phyloP scores from a whole-genome alignment of 2,329 filamentous ascomycete species.

The Rhinocladiella similis region DNA sequence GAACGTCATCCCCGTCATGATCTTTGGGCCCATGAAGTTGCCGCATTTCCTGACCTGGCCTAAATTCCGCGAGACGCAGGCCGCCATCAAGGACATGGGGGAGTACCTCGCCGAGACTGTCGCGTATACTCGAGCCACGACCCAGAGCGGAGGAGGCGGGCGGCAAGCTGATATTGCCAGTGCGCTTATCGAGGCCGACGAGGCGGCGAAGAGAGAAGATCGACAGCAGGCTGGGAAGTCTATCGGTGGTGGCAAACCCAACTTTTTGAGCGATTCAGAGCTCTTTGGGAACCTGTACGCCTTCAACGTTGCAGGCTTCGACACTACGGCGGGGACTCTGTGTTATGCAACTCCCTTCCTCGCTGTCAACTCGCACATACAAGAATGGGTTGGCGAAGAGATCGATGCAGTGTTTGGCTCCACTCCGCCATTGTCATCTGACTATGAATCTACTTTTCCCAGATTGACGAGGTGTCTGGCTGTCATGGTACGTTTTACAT shows the following conservation, averaged over 20 bases:
- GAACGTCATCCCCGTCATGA: neutral
- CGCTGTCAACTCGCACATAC: conserved; percentile 13
- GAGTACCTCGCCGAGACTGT: too few relatives aligned
- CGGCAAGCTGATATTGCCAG: too few relatives aligned
- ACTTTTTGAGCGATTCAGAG: conserved; percentile 37
- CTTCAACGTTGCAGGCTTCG: conserved; percentile 47
- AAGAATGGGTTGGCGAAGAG: conserved; percentile 31
- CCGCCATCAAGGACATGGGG: too few relatives aligned
- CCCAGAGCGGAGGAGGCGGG: too few relatives aligned
- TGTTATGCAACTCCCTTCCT: conserved; percentile 11
- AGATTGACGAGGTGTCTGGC: too few relatives aligned
- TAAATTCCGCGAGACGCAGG: too few relatives aligned
- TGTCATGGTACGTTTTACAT: neutral
- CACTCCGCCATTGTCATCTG: conserved; percentile 2
- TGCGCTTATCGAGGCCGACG: conserved; percentile 5
- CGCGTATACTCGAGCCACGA: too few relatives aligned
- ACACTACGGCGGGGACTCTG: conserved; percentile 37
- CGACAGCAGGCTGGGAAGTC: conserved; percentile 10
- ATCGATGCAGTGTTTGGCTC: conserved; percentile 33
- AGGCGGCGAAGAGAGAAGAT: conserved; percentile 5
- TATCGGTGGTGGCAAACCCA: neutral
- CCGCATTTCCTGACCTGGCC: too few relatives aligned
- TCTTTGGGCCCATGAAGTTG: too few relatives aligned
- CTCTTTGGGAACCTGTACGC: conserved; percentile 47
- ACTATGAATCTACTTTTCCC: too few relatives aligned